Percentiles rank a stretch among this genome's conserved stretches.
Conservation (phyloP, 176 grass and related monocot species). For the Musa acuminata region DNA sequence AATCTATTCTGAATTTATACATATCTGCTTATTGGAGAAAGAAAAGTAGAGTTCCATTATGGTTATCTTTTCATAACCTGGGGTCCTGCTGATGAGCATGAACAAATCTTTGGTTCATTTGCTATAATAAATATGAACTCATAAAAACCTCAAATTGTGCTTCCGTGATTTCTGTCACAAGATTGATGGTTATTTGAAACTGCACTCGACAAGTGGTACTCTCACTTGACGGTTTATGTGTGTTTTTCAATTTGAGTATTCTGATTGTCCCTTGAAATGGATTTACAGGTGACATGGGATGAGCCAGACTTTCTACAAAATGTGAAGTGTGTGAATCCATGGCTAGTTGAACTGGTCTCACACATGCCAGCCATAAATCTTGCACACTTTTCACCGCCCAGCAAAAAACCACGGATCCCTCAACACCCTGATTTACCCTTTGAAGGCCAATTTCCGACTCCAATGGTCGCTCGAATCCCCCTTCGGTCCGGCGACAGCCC, state of each 20-base stretch:
- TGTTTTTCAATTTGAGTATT: not conserved
- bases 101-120: too few relatives aligned
- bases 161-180: too few relatives aligned
- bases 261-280: conserved; percentile 11
- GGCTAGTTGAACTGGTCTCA: conserved; percentile 73
- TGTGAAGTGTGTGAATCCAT: conserved; percentile 79
- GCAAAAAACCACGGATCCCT: conserved; percentile 65
- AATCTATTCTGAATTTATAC: too few relatives aligned
- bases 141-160: too few relatives aligned
- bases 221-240: too few relatives aligned
- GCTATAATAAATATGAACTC: too few relatives aligned
- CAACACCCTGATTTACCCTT: conserved; percentile 30
- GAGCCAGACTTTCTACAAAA: conserved; percentile 82
- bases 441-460: conserved; percentile 29
- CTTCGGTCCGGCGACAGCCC: conserved; percentile 21
- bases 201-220: too few relatives aligned
- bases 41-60: too few relatives aligned
- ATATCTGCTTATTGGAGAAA: too few relatives aligned
- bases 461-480: conserved; percentile 2
- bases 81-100: too few relatives aligned
- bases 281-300: conserved; percentile 78
- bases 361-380: conserved; percentile 62
- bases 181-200: too few relatives aligned
- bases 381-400: conserved; percentile 45
- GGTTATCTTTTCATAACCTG: too few relatives aligned